These are phyloP conservation scores for Herpetomonas samuelpessoai DNA, from an alignment of 208 protist species.

Conservation along the genomic window DNA sequence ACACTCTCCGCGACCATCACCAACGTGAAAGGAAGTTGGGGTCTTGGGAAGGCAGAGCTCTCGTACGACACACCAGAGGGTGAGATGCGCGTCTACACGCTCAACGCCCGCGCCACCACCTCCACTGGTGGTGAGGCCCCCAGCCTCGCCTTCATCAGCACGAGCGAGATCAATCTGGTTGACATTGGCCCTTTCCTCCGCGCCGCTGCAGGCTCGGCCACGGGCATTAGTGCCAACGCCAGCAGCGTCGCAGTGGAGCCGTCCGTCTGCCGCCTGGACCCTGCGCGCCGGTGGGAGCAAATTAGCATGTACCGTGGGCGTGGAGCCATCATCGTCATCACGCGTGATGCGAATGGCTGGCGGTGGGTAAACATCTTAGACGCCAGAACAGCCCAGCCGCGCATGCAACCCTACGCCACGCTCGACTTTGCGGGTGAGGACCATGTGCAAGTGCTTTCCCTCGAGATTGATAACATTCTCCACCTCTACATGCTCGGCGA, in stretches of 20 bases:
- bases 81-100: conserved; percentile 48
- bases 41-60: conserved; percentile 35
- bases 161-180: conserved; percentile 37
- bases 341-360: conserved; percentile 74
- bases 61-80: conserved; percentile 39
- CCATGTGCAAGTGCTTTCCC: conserved; percentile 48
- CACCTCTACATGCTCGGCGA: conserved; percentile 77
- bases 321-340: conserved; percentile 61
- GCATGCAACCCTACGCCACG: conserved; percentile 58
- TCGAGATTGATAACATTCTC: conserved; percentile 53
- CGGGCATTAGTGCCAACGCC: neutral
- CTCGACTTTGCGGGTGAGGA: conserved; percentile 72
- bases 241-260: conserved; percentile 11
- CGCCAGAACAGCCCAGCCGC: conserved; percentile 45
- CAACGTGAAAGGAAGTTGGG: conserved; percentile 41
- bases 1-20: conserved; percentile 37
- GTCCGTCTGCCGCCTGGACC: conserved; percentile 35
- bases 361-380: conserved; percentile 81
- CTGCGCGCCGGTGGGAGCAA: conserved; percentile 49
- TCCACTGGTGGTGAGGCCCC: conserved; percentile 26
- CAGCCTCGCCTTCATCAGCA: conserved; percentile 39
- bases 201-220: conserved; percentile 2
- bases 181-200: conserved; percentile 33
- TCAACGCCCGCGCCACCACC: conserved; percentile 25
- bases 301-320: conserved; percentile 48